Base-by-base conservation (phyloP, 495 filamentous ascomycete species). In the Aspergillus saccharolyticus region DNA sequence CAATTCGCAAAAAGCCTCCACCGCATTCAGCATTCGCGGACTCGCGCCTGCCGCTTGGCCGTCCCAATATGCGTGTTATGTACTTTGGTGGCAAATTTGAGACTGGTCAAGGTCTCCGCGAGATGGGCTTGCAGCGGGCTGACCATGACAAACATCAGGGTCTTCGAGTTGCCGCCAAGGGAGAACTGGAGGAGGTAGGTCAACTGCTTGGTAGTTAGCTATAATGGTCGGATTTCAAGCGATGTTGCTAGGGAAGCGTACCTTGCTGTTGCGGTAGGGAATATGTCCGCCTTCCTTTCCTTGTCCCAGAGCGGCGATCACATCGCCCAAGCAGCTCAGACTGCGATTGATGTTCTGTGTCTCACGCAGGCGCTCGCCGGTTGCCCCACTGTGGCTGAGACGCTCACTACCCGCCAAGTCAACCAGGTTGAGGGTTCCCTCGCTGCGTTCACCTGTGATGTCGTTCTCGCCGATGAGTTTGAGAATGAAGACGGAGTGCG, bases 131-230 rank as follows among this genome's bases (percentile, higher is more conserved):
- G 87, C 52, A 97, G 74, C 25, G 94, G 94, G 67, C 88, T 92
- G 60, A 95, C 87, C 90, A 97, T 97, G 70, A 97, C 90, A 63
- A 99, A 96, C 94, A 97, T 99, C 58, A 99, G 88, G 4, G 95
- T 97, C 74, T 96, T 95, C 55, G 88, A 90, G 67, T 96, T 96
- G 33, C 95, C 95, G 16, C 94, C 91, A 0, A 99, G 81, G 1
- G 91, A 96, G 59, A 91, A 96, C 83, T 97, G 89, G 20, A 99
- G 82, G 24, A 99, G 83, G 59, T 97, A 96, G 10, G 94, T 98
- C 53, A 98, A 81, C 89, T 92, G 56, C 20, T 14, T 33, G 12
- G 57, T 65, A 61, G 56, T 53, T 43, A 46, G 61, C 50, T 62
- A 21, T 17, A 52, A 17, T 12, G 22, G 4, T 42, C 10, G 5